These are phyloP conservation scores for Curvularia eragrostidis DNA, from an alignment of 2,329 filamentous ascomycete species.

Conservation along the genomic window DNA sequence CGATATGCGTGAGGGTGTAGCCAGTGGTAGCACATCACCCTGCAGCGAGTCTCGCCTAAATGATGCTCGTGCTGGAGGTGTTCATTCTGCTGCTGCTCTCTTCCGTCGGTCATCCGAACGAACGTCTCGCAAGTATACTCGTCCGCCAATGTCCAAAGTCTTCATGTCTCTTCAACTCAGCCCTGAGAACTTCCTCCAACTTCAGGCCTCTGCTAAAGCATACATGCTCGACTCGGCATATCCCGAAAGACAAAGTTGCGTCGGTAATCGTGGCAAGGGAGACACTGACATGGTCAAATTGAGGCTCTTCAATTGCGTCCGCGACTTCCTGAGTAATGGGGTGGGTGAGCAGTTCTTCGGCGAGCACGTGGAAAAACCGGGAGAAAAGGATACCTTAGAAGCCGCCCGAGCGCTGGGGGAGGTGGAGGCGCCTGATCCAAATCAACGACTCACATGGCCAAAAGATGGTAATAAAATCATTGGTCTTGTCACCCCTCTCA, in stretches of 20 bases:
- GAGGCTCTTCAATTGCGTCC: conserved; percentile 63
- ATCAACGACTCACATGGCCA: conserved; percentile 60
- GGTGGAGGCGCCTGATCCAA: conserved; percentile 41
- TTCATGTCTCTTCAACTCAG: conserved; percentile 63
- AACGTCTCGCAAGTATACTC: conserved; percentile 62
- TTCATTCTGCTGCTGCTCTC: conserved; percentile 60
- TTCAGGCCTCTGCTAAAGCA: conserved; percentile 62
- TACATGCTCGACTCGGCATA: conserved; percentile 65
- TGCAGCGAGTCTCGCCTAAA: conserved; percentile 31
- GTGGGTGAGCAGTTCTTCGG: conserved; percentile 61
- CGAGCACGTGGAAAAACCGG: conserved; percentile 42
- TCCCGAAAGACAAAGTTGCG: conserved; percentile 63
- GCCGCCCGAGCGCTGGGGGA: conserved; percentile 50
- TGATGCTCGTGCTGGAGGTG: conserved; percentile 57
- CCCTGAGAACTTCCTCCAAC: conserved; percentile 62
- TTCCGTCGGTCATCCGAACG: conserved; percentile 54
- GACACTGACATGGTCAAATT: conserved; percentile 65
- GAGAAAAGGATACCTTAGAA: conserved; percentile 42
- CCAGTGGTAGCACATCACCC: conserved; percentile 19
- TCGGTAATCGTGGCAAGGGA: conserved; percentile 62
- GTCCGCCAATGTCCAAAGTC: conserved; percentile 64
- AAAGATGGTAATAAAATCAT: conserved; percentile 63
- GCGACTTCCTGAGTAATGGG: conserved; percentile 60
- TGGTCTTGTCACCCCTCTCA: conserved; percentile 62
- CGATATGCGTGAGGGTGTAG: conserved; percentile 5